These are phyloP conservation scores for Paracamarosporium sp. DNA, from an alignment of 2,329 filamentous ascomycete genomes.

Conservation along the genomic window DNA sequence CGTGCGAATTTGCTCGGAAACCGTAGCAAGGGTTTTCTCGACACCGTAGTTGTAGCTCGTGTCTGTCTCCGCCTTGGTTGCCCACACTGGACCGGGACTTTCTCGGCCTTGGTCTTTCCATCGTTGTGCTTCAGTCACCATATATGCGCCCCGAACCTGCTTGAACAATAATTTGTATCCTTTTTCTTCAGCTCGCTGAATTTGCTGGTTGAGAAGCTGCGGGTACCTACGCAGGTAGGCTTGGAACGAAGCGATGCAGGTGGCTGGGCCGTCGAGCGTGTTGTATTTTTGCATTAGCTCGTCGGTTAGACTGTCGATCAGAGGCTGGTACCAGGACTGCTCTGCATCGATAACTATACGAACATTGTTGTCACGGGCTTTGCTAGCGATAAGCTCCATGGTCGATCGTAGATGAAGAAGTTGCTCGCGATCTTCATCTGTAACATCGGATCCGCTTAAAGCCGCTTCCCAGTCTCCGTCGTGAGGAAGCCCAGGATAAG, in stretches of 20 bases:
- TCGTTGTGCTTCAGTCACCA: neutral
- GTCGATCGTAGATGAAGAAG: neutral
- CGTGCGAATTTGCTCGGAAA: neutral
- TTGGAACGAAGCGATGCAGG: neutral
- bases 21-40: neutral
- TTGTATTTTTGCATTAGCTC: neutral
- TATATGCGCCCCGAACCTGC: neutral
- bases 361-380: neutral
- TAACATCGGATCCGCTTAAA: neutral
- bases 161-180: neutral
- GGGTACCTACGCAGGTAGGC: neutral
- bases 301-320: neutral
- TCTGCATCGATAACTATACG: neutral
- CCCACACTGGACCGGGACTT: neutral
- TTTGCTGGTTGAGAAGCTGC: neutral
- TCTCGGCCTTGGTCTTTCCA: neutral
- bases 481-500: neutral
- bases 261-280: neutral
- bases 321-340: neutral
- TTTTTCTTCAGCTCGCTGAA: neutral
- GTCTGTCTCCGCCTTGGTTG: neutral
- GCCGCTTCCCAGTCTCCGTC: neutral
- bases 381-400: neutral
- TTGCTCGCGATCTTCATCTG: neutral
- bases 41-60: neutral